Evolutionary conservation across 352 stramenopile genomes (phyloP), one percentile per base, ranked within the genome.

Genomic region (Phytophthora ohioensis): DNA sequence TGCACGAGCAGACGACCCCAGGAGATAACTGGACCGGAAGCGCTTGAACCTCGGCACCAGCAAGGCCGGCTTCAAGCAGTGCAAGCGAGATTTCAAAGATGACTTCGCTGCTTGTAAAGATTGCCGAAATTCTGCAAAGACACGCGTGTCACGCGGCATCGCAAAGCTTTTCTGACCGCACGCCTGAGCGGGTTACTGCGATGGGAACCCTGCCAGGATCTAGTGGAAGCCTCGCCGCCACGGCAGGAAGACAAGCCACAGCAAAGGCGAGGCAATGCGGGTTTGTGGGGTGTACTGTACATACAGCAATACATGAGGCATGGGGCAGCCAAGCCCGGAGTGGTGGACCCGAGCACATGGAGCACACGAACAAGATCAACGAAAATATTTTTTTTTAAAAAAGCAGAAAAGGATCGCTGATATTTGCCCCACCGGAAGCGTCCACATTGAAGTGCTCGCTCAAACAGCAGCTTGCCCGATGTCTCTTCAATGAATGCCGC

Each of bases 191-290:
- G 30, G n/a, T 54, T 54, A 27, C 21, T 34, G 21, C 31, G 64
- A 71, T 71, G 66, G 66, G 63, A 48, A 58, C 10, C 13, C 21
- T 31, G 1, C 32, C 8, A 47, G 36, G 35, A 60, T 41, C 15
- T 41, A 41, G 38, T 27, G 47, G 35, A 62, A 61, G 47, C 32
- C 15, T 32, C 21, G 21, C 21, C 13, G 38, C 57, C 6, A 7
- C 17, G 21, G 8, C 47, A 13, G n/a, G 41, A 41, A 45, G 38
- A 32, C 38, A 38, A 62, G 4, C 48, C 7, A 56, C 43, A 36
- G 67, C 47, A 70, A 70, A 74, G 67, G 60, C 46, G 67, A 64
- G 66, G 57, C 57, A 41, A 60, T 31, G n/a, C 32, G 38, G 59
- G 30, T 41, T n/a, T 30, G 35, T 34, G 38, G 48, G n/a, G n/a